phyloP scores from a whole-genome alignment of 495 filamentous ascomycete genomes.

The Lentithecium fluviatile region DNA sequence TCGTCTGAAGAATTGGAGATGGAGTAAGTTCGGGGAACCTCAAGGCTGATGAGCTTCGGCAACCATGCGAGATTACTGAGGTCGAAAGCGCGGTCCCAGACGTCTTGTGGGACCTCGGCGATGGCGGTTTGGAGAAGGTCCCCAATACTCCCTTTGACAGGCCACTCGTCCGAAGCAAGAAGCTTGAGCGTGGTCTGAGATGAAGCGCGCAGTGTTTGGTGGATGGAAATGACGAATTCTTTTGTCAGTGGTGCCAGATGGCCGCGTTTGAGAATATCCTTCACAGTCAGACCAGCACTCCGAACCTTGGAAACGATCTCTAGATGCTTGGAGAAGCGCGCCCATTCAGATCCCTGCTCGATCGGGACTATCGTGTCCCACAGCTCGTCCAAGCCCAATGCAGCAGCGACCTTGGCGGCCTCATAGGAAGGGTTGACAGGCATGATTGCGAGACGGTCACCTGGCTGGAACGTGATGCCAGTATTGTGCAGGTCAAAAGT shows the following conservation, averaged over 20 bases:
- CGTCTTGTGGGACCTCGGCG: slow-evolving; percentile 46
- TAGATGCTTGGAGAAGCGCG: slow-evolving; percentile 49
- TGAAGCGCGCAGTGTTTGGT: slow-evolving; percentile 45
- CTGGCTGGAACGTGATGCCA: slow-evolving; percentile 51
- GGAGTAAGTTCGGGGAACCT: slow-evolving; percentile 53
- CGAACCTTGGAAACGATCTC: slow-evolving; percentile 39
- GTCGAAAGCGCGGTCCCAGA: slow-evolving; percentile 52
- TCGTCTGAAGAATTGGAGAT: slow-evolving; percentile 50
- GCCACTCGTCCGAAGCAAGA: slow-evolving; percentile 51
- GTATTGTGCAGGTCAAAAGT: slow-evolving; percentile 50
- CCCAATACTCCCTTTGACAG: slow-evolving; percentile 49
- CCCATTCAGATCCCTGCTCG: slow-evolving; percentile 45
- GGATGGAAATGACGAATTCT: slow-evolving; percentile 47
- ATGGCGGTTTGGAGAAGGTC: slow-evolving; percentile 49
- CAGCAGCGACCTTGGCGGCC: slow-evolving; percentile 50
- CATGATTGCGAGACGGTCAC: slow-evolving; percentile 52
- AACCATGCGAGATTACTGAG: slow-evolving; percentile 48
- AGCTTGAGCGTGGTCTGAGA: slow-evolving; percentile 51
- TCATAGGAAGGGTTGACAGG: slow-evolving; percentile 52
- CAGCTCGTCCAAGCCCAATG: slow-evolving; percentile 45
- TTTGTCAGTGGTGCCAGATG: slow-evolving; percentile 52
- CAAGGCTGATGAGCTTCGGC: slow-evolving; percentile 47
- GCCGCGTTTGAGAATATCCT: slow-evolving; percentile 51
- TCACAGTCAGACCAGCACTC: slow-evolving; percentile 41
- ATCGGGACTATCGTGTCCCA: slow-evolving; percentile 41